Conservation (phyloP, 2,329 filamentous ascomycete genomes). For the Fusarium buharicum region DNA sequence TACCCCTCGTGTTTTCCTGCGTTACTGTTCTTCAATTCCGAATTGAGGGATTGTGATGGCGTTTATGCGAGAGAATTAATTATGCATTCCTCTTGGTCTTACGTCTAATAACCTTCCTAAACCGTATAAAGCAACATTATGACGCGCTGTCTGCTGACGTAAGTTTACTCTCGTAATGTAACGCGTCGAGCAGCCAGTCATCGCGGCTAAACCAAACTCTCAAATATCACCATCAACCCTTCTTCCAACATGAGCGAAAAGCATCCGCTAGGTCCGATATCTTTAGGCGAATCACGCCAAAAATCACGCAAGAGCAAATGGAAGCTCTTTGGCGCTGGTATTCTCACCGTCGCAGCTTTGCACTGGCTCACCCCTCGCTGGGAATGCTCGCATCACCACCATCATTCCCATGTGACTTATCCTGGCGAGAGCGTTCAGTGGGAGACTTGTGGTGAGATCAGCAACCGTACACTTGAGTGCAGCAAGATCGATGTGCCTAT, state of each 20-base stretch:
- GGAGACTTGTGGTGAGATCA: slow-evolving; percentile 53
- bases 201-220: no score
- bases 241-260: slow-evolving; percentile 26
- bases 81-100: no score
- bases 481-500: slow-evolving; percentile 57
- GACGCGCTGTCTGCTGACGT: no score
- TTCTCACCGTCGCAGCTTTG: slow-evolving; percentile 11
- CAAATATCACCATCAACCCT: slow-evolving; percentile 2
- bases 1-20: no score
- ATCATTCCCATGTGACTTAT: slow-evolving; percentile 12
- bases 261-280: background rate
- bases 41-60: no score
- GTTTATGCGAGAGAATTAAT: no score
- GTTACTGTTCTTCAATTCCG: no score
- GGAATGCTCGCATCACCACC: slow-evolving; percentile 20
- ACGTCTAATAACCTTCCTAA: slow-evolving; percentile 6
- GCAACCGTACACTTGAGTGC: slow-evolving; percentile 55
- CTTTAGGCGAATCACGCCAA: background rate
- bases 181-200: slow-evolving; percentile 1
- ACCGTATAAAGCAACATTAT: background rate
- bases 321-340: slow-evolving; percentile 23
- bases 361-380: slow-evolving; percentile 19
- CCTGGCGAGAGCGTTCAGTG: slow-evolving; percentile 45
- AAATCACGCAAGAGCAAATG: slow-evolving; percentile 16
- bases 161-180: background rate